Percentiles rank a stretch among this genome's conserved stretches.
Conservation (phyloP, 176 grass and related monocot species). For the Cocos nucifera region DNA sequence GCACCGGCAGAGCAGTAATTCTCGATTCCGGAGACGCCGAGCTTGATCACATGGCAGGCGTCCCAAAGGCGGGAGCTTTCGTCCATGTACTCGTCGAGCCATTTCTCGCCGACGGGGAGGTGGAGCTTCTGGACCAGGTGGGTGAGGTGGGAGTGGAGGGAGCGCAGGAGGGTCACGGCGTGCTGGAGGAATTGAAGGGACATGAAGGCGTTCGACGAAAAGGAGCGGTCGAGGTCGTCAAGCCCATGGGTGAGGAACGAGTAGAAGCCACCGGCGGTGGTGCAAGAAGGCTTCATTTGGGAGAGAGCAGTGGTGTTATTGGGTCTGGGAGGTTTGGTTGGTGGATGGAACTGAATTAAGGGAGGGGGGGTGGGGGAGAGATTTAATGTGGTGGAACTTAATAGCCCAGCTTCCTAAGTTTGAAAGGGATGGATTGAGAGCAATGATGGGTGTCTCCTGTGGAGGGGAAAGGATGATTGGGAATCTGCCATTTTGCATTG, state of each 20-base stretch:
- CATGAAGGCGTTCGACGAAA: slow-evolving; percentile 13
- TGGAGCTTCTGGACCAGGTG: slow-evolving; percentile 15
- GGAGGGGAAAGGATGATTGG: slow-evolving; percentile 18
- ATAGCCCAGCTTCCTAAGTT: not conserved
- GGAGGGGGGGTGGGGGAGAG: not conserved
- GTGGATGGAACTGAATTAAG: no score
- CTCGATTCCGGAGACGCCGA: slow-evolving; percentile 15
- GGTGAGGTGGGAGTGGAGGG: slow-evolving; percentile 16
- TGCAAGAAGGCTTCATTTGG: slow-evolving; percentile 4
- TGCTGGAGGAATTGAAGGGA: slow-evolving; percentile 12
- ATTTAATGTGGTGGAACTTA: not conserved
- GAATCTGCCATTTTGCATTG: slow-evolving; percentile 20
- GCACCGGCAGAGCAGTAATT: slow-evolving; percentile 8
- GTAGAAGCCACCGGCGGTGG: slow-evolving; percentile 6
- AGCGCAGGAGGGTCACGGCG: slow-evolving; percentile 7
- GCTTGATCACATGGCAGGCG: slow-evolving; percentile 21
- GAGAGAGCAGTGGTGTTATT: no score
- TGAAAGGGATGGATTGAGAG: not conserved
- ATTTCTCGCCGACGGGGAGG: slow-evolving; percentile 12
- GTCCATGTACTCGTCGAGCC: slow-evolving; percentile 22
- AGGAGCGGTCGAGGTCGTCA: slow-evolving; percentile 10
- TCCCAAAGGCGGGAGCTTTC: slow-evolving; percentile 24
- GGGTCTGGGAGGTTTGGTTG: no score
- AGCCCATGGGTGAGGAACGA: slow-evolving; percentile 10
- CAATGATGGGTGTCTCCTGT: slow-evolving; percentile 23